Base-by-base conservation (phyloP, 2,329 filamentous ascomycete species). In the Colletotrichum trifolii region DNA sequence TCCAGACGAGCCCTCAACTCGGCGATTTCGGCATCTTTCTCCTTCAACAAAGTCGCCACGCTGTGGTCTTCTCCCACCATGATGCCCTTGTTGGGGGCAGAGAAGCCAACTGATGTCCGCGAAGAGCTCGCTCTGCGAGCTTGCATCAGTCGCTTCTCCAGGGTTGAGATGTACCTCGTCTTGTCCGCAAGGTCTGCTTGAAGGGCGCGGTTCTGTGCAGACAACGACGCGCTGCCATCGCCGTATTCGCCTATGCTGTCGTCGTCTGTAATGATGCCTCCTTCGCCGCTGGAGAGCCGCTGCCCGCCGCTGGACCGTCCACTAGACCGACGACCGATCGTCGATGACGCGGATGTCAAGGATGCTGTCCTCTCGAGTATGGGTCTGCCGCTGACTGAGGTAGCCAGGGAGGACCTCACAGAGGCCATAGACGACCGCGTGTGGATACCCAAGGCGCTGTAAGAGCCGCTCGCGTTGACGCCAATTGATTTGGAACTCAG, bases 121-220 rank as follows among this genome's bases (percentile, higher is more conserved):
- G 93, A 95, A 59, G 97, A 94, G 77, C 94, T 97, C 1, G 94
- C 93, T 52, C 95, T 86, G 45, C 96, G 87, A 42, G 96, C 96
- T 74, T 99, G 96, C 39, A 98, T 83, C 2, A 99, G 82, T 34
- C 96, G 88, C 78, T 96, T 96, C 80, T 99, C 96, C 11, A 99
- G 80, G 0, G 96, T 98, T 35, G 91, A 87, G 71, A 98, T 98
- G 76, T 99, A 99, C 38, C 96, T 91, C 71, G 96, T 98, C 81
- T 97, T 97, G 79, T 99, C 96, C n/a, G 87, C 88, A 50, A 99
- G 85, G 76, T 99, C 96, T n/a, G 94, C 89, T 76, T 97, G 96
- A 52, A 99, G 81, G n/a, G 96, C 92, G 54, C 90, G 88, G 70
- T 97, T 94, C 74, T 97, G 96, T n/a, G 92, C 87, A 47, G 90